Base-by-base conservation (phyloP, 2,329 filamentous ascomycete genomes). In the Aureobasidium sp. region DNA sequence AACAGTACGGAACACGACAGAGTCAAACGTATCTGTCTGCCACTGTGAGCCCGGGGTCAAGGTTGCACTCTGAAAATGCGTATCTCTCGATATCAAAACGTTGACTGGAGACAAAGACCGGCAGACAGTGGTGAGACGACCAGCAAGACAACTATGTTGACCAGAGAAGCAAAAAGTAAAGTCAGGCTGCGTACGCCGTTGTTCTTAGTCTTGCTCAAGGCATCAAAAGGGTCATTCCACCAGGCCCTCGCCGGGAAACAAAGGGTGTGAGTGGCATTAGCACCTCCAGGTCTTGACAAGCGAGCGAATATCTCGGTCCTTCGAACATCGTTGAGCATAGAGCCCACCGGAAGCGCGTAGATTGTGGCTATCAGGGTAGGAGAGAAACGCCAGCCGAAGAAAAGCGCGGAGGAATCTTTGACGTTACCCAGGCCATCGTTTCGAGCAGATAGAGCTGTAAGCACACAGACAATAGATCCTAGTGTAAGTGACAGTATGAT, bases 311-410 rank as follows among this genome's bases (percentile, higher is more conserved):
- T 22, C 11, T 56, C 52, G 5, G 52, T 56, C 11, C 52, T 29
- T 29, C 52, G 52, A 9, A 56, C 39, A 33, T 56, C 52, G 24
- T 56, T 56, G 39, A 56, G 37, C 52, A 56, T n/a, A 19, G 52
- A 44, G 3, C 17, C 52, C 2, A 56, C 39, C 7, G 44, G n/a
- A 12, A 44, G 7, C 12, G 22, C 22, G 22, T 56, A 56, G 11
- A 44, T 22, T 4, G 52, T 56, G 7, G 37, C 52, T 6, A 33
- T 22, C 15, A 56, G n/a, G 14, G 52, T 56, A 12, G 52, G 52
- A 31, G 37, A 56, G 24, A 56, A 56, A 1, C 52, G 22, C 52
- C 52, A 56, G 3, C 22, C 52, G 11, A 56, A 56, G 37, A 56
- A 56, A 2, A 31, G 22, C 1, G 24, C 8, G 14, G 52, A 19